Percentiles rank a stretch among this genome's conserved stretches.
These are phyloP conservation scores for Backusella tarrabulga DNA, from an alignment of 192 early-diverging fungal species.

Conservation along the genomic window DNA sequence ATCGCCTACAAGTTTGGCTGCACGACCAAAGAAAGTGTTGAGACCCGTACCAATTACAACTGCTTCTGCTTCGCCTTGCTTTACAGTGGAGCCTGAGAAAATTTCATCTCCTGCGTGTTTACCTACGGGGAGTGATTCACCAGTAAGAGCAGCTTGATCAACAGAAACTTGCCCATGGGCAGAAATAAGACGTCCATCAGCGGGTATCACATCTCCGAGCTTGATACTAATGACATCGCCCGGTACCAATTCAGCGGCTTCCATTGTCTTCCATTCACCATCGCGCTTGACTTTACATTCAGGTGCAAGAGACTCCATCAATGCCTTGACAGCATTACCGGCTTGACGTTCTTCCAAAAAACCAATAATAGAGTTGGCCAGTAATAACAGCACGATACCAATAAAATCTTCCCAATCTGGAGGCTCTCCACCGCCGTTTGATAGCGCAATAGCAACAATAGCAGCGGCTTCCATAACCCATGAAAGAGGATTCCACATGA, in stretches of 20 bases:
- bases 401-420: conserved; percentile 86
- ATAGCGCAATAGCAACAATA: conserved; percentile 76
- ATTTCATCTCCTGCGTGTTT: conserved; percentile 71
- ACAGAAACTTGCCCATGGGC: conserved; percentile 57
- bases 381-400: conserved; percentile 77
- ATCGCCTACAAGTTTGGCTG: conserved; percentile 73
- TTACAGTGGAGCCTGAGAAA: conserved; percentile 78
- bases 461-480: conserved; percentile 88
- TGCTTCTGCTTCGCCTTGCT: conserved; percentile 79
- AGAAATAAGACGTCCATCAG: conserved; percentile 78
- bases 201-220: conserved; percentile 88
- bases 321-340: conserved; percentile 88
- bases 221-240: conserved; percentile 88
- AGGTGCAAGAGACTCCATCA: conserved; percentile 90
- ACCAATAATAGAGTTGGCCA: conserved; percentile 86
- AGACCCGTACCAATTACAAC: conserved; percentile 77
- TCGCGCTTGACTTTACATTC: conserved; percentile 88
- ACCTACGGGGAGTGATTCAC: conserved; percentile 70
- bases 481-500: conserved; percentile 81
- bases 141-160: conserved; percentile 71
- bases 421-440: conserved; percentile 65
- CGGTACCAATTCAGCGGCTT: conserved; percentile 76
- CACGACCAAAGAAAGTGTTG: conserved; percentile 85
- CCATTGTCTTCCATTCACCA: conserved; percentile 74
- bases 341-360: conserved; percentile 89